Evolutionary conservation across 2,329 filamentous ascomycete genomes (phyloP), one percentile per base, ranked within the genome.

Genomic region (Pezicula rhizophila): DNA sequence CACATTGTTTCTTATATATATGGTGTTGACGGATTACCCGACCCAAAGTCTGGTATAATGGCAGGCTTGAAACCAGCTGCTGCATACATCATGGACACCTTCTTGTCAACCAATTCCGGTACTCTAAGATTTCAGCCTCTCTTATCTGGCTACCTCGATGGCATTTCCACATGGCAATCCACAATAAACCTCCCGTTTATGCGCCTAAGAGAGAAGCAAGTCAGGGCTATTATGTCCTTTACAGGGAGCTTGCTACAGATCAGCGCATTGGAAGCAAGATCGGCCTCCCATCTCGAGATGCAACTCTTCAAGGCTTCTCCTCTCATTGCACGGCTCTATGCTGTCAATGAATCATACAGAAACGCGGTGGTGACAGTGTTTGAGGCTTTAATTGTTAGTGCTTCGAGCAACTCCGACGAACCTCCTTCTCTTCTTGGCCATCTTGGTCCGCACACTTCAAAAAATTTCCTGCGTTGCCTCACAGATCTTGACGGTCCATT

Each of bases 391-490:
- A 82, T 96, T 25, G 75, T 83, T 39, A 84, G 79, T 55, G 84
- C 86, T 20, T 80, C 84, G 20, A 80, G 80, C 52, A 71, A 75
- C 14, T 70, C 77, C 26, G 76, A 75, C n/a, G 90, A 96, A 57
- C 89, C 91, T 1, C 88, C 89, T n/a, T 96, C 92, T 6, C 75
- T 99, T n/a, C 79, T 99, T 18, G 91, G 91, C 28, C 89, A 95
- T 62, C 74, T 99, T 6, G 90, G 90, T 1, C 78, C 89, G 8
- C 82, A 89, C 48, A 84, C 89, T 8, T 88, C 91, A 10, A 89
- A 88, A 59, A 85, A 87, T 35, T 95, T 99, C 63, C 73, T 99
- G 20, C 80, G 85, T 52, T 74, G 93, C 5, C 71, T 97, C 6
- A 84, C 87, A 4, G 79, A 82, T 51, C 75, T 96, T 23, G 89